Base-by-base conservation (phyloP, 306 rosid species). In the Prunus mongolica region DNA sequence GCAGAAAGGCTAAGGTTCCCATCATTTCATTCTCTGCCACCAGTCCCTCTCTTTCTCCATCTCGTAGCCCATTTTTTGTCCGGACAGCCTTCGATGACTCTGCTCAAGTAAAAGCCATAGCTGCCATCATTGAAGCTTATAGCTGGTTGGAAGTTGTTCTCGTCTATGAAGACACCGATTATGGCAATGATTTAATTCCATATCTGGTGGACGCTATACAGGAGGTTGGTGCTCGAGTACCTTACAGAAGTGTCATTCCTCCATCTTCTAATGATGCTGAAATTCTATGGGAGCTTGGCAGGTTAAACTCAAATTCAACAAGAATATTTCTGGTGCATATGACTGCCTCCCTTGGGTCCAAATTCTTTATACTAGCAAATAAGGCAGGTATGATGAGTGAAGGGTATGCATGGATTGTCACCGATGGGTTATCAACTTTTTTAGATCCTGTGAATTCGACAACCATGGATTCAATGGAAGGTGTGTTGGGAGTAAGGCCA, bases 401-500 rank as follows among this genome's bases (percentile, higher is more conserved):
- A 67, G 73, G 67, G 56, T 76, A 50, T 38, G 80, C 55, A 3
- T 84, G 84, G 84, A 76, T 81, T 22, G 64, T 81, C 0, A 81
- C 81, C 0, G 25, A 76, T 41, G 82, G 70, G 19, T 2, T 86
- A 44, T 78, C 87, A 7, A 12, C 51, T 72, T 38, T 71, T 27
- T 5, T 81, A 12, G 32, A 76, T 75, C 80, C 82, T 2, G 34
- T 8, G 28, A 15, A 3, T 56, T 73, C 28, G 44, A 5, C 28
- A 16, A 18, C 30, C 16, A 34, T 76, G 61, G 68, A 76, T 19
- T 73, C 75, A 3, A 83, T 81, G 90, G 83, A 84, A 79, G 87
- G 90, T 20, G 78, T 84, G 0, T 20, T 81, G 52, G 88, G 90
- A 47, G 64, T 84, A 19, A 82, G 82, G 81, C 84, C 88, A 0